Conservation (phyloP, 352 stramenopile species). For the Globisporangium nunn region DNA sequence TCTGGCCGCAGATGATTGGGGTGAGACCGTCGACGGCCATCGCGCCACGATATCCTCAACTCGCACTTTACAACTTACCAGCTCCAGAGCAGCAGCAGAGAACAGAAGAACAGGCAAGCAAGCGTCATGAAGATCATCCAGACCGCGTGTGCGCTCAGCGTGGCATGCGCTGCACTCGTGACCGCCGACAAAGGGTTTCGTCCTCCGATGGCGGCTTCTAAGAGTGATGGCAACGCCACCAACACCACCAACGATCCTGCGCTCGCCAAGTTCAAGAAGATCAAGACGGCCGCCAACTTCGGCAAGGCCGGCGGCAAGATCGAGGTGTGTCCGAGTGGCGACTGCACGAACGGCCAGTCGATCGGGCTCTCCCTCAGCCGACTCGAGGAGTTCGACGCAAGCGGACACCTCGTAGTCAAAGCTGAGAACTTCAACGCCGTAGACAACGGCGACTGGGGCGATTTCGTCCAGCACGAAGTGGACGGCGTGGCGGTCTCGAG, state of each 20-base stretch:
- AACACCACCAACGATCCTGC: not conserved
- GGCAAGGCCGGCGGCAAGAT: constrained; percentile 24
- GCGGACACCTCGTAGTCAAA: constrained; percentile 5
- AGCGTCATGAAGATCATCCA: constrained; percentile 1
- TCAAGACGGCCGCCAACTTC: constrained; percentile 33
- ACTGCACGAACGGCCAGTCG: constrained; percentile 9
- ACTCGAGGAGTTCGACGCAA: constrained; percentile 21
- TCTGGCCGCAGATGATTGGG: too few relatives aligned
- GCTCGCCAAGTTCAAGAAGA: constrained; percentile 5
- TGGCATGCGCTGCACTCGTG: constrained; percentile 1
- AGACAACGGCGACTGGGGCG: constrained; percentile 17
- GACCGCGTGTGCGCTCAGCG: not conserved
- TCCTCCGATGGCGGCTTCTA: not conserved
- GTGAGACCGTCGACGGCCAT: too few relatives aligned
- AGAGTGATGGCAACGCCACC: not conserved
- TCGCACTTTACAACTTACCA: not conserved
- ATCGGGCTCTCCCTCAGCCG: constrained; percentile 13
- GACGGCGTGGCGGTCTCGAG: constrained; percentile 15
- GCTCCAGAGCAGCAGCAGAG: not conserved
- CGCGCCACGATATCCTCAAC: not conserved
- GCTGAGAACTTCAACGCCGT: constrained; percentile 20
- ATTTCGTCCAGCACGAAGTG: constrained; percentile 10
- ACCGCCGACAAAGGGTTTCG: constrained; percentile 1
- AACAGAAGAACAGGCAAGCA: not conserved
- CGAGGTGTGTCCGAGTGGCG: constrained; percentile 28